phyloP scores from a whole-genome alignment of 257 asterid species.

The Penstemon davidsonii region DNA sequence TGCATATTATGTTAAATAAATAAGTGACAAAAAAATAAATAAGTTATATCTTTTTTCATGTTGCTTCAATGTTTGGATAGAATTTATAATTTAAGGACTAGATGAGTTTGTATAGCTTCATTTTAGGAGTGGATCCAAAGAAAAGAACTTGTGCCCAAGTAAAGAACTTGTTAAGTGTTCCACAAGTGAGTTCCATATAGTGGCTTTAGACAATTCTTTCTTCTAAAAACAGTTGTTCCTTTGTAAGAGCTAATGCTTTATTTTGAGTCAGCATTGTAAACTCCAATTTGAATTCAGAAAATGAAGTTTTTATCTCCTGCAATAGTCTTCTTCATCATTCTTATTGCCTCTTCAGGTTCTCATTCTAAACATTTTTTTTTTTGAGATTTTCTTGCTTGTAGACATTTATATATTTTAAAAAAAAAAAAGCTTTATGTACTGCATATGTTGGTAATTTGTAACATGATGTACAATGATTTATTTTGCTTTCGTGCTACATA shows the following conservation, averaged over 20 bases:
- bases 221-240: slow-evolving; percentile 29
- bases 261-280: slow-evolving; percentile 9
- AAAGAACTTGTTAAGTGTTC: slow-evolving; percentile 32
- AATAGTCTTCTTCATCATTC: slow-evolving; percentile 30
- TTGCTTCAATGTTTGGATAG: too few species aligned
- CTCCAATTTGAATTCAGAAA: slow-evolving; percentile 1
- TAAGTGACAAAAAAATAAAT: too few species aligned
- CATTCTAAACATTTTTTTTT: background rate
- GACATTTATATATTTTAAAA: too few species aligned
- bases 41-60: too few species aligned
- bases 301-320: slow-evolving; percentile 37
- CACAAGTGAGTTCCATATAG: slow-evolving; percentile 22
- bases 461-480: too few species aligned
- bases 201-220: slow-evolving; percentile 16
- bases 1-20: too few species aligned
- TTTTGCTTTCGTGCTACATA: too few species aligned
- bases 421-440: too few species aligned
- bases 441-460: too few species aligned
- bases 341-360: slow-evolving; percentile 36
- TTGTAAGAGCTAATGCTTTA: slow-evolving; percentile 23
- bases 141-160: slow-evolving; percentile 46
- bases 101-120: background rate
- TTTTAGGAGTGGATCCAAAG: slow-evolving; percentile 43
- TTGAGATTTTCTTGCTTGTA: too few species aligned
- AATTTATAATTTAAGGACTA: background rate